Evolutionary conservation across 495 filamentous ascomycete species (phyloP), one percentile per base, ranked within the genome.

Genomic region (Aspergillus indologenus): DNA sequence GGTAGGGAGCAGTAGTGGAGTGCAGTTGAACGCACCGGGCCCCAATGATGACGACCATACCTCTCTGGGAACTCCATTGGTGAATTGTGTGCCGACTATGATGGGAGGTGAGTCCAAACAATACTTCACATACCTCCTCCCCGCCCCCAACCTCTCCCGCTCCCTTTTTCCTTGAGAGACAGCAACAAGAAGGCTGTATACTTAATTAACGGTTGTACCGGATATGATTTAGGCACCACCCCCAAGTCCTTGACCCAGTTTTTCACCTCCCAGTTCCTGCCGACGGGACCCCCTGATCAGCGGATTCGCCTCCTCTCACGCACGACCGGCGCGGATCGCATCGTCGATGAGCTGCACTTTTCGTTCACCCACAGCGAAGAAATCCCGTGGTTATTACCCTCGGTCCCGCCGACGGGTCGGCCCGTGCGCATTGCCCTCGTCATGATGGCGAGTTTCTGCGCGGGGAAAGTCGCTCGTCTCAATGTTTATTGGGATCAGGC

Each of bases 401-500:
- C 83, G 0, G 78, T 95, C 3, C 81, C 86, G 3, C 84, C 90
- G 1, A 95, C 90, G 7, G 71, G 80, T 19, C 82, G 79, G 48
- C 71, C 80, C 44, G 82, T 93, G 12, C 81, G 86, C 42, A 73
- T 94, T 14, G 82, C 86, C 0, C 73, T 94, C 34, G 85, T 90
- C 15, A 83, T 81, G 59, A 82, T 92, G 17, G 88, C 90, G 19
- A 84, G 85, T 60, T 83, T 93, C 47, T 76, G 87, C 19, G 91
- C 86, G 2, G 87, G 88, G 18, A 83, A 85, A 54, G 75, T 96
- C 14, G 88, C 84, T 59, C 83, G 87, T 58, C 90, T 95, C 69
- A 86, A 88, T 60, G 82, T 94, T 21, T 86, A 88, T 56, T 96
- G 91, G 90, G 91, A 95, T 67, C 91, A 95, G 71, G 90, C 87